Evolutionary conservation across 1,139 yeast genomes (phyloP), one percentile per base, ranked within the genome.

Genomic region (Geotrichum restrictum): DNA sequence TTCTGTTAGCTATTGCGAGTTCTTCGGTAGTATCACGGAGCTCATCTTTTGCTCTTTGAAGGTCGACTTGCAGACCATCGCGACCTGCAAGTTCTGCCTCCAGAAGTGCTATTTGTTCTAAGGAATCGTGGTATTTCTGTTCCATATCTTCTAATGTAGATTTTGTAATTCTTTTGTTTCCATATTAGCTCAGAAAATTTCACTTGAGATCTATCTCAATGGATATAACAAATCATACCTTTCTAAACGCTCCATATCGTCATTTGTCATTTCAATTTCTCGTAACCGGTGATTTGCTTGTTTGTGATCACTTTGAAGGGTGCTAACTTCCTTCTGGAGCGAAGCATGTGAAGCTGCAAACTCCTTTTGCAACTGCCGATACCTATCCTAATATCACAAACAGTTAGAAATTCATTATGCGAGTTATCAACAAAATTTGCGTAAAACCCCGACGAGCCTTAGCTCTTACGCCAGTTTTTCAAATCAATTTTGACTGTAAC

Each of bases 201-300:
- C n/a, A n/a, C n/a, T n/a, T n/a, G n/a, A n/a, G n/a, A n/a, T n/a
- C n/a, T n/a, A n/a, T n/a, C n/a, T n/a, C n/a, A n/a, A n/a, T n/a
- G n/a, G n/a, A n/a, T n/a, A n/a, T n/a, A n/a, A n/a, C n/a, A n/a
- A 24, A 42, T 41, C 55, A 14, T 40, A 56, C 60, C 66, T 59
- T 31, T 66, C 73, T 21, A 61, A 64, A 14, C 67, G 63, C 54
- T 69, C 74, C 64, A 69, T 65, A 52, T 69, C 71, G 55, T 70
- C 74, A 51, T 69, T 69, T 36, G 63, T 66, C 62, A 67, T 64
- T 55, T 70, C 74, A 7, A 68, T 67, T 32, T 70, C 73, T 14
- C 69, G 58, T 18, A 70, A 59, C 37, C 62, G 60, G 14, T 57
- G 56, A 43, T 58, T 62, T 5, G 65, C 65, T 29, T 57, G 57